Conservation (phyloP, 2,329 filamentous ascomycete genomes). For the Domatiomyces globalis region DNA sequence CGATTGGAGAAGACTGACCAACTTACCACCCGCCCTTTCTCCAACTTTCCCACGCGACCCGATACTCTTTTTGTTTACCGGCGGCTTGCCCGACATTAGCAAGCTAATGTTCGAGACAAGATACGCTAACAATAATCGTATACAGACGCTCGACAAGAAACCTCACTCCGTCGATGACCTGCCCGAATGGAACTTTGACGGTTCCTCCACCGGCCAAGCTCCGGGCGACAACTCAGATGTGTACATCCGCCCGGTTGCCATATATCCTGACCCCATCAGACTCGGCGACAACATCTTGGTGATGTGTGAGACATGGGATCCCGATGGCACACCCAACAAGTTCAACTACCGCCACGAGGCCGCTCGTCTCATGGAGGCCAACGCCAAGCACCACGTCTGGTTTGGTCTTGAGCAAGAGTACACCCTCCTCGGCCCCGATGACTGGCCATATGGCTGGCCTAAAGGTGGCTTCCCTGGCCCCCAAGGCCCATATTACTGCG, state of each 20-base stretch:
- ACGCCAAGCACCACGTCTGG: conserved; percentile 77
- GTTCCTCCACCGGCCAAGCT: conserved; percentile 83
- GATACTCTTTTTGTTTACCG: background rate
- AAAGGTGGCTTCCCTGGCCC: conserved; percentile 78
- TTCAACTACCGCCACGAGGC: conserved; percentile 96
- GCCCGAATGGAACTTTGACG: conserved; percentile 71
- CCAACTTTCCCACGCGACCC: background rate
- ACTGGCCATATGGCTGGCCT: conserved; percentile 88
- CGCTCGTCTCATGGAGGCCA: conserved; percentile 74
- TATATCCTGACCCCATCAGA: conserved; percentile 87
- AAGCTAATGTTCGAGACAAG: background rate
- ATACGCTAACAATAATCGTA: conserved; percentile 1
- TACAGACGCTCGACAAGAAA: conserved; percentile 49
- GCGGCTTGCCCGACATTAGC: too few species aligned
- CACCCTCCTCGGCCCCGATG: conserved; percentile 72
- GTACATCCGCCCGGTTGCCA: conserved; percentile 80
- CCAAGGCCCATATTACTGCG: conserved; percentile 93
- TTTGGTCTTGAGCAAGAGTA: conserved; percentile 98
- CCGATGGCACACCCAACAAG: conserved; percentile 91
- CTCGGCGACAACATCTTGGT: conserved; percentile 83
- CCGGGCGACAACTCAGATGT: conserved; percentile 93
- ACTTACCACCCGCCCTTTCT: background rate
- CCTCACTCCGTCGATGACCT: conserved; percentile 48
- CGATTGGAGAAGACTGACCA: background rate
- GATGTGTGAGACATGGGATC: conserved; percentile 85